A percentile compares a stretch with the other conserved stretches of the same genome.
These are phyloP conservation scores for Flaveria brownii DNA, from an alignment of 129 eudicot species.

Conservation along the genomic window DNA sequence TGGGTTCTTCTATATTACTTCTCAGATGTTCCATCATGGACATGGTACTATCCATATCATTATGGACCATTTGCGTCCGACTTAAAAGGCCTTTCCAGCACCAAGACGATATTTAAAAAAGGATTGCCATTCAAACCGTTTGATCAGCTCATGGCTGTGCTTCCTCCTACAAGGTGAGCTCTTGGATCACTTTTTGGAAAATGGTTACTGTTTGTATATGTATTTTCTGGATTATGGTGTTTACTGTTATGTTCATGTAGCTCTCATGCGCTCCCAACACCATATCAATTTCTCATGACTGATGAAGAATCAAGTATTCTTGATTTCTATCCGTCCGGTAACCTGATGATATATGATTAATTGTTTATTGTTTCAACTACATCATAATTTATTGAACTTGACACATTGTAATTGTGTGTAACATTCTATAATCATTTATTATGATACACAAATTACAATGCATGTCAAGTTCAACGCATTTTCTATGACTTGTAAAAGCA, in stretches of 20 bases:
- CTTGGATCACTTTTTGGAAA: not conserved
- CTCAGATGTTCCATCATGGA: slow-evolving; percentile 67
- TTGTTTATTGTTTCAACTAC: not conserved
- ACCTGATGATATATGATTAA: not conserved
- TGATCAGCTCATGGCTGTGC: slow-evolving; percentile 74
- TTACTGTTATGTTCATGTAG: slow-evolving; percentile 28
- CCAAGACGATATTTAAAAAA: slow-evolving; percentile 38
- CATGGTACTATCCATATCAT: slow-evolving; percentile 63
- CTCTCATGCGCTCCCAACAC: slow-evolving; percentile 57
- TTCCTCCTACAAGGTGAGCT: slow-evolving; percentile 59
- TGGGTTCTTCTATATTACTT: slow-evolving; percentile 69
- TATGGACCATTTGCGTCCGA: slow-evolving; percentile 75
- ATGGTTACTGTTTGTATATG: not conserved
- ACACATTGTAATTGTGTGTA: not conserved
- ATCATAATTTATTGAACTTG: not conserved
- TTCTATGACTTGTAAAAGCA: not conserved
- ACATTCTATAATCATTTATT: not conserved
- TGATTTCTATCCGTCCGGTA: slow-evolving; percentile 54
- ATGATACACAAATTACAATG: not conserved
- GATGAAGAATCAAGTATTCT: slow-evolving; percentile 41
- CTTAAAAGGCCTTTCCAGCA: slow-evolving; percentile 51
- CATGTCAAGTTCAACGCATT: not conserved
- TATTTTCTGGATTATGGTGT: not conserved
- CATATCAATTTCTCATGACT: slow-evolving; percentile 48
- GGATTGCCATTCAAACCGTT: slow-evolving; percentile 61